A percentile compares a stretch with the other conserved stretches of the same genome.
phyloP scores from a whole-genome alignment of 2,329 filamentous ascomycete genomes.

The Ophiognomonia clavigignenti-juglandacearum region DNA sequence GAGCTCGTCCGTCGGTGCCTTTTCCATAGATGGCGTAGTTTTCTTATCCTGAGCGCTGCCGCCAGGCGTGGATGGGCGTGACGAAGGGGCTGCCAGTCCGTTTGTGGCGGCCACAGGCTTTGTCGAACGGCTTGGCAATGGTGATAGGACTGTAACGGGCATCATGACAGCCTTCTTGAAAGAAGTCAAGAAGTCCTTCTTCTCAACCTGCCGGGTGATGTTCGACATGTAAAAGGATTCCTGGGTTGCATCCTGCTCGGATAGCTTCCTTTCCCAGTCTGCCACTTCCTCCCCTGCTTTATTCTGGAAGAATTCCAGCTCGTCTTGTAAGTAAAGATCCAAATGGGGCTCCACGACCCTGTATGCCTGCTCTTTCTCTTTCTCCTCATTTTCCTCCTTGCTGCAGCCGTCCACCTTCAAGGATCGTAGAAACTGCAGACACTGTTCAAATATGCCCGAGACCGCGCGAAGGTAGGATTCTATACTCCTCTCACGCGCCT shows the following conservation, averaged over 20 bases:
- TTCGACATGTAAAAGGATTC: conserved; percentile 97
- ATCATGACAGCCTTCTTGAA: conserved; percentile 99
- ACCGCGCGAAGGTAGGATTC: conserved; percentile 80
- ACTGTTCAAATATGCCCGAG: conserved; percentile 83
- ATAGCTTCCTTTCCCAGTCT: conserved; percentile 87
- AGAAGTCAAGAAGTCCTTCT: conserved; percentile 90
- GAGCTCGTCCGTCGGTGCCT: conserved; percentile 83
- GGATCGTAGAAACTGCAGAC: conserved; percentile 68
- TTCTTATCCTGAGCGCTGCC: conserved; percentile 33
- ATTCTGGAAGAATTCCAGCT: conserved; percentile 78
- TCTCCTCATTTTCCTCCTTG: conserved; percentile 54
- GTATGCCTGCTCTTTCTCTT: conserved; percentile 62
- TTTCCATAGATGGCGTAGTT: conserved; percentile 42
- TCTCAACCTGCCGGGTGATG: conserved; percentile 89
- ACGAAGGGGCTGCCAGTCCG: conserved; percentile 27
- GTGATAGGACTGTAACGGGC: conserved; percentile 86
- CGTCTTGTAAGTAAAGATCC: conserved; percentile 89
- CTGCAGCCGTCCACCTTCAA: conserved; percentile 63
- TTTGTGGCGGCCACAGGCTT: conserved; percentile 29
- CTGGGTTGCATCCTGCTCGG: conserved; percentile 81
- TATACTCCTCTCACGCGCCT: conserved; percentile 71
- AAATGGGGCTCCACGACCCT: conserved; percentile 85
- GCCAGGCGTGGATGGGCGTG: conserved; percentile 40
- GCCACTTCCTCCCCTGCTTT: conserved; percentile 72
- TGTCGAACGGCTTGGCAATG: conserved; percentile 49